Percentiles rank a stretch among this genome's conserved stretches.
These are phyloP conservation scores for Chalciporus piperatoides DNA, from an alignment of 1,284 basidiomycete species.

Conservation along the genomic window DNA sequence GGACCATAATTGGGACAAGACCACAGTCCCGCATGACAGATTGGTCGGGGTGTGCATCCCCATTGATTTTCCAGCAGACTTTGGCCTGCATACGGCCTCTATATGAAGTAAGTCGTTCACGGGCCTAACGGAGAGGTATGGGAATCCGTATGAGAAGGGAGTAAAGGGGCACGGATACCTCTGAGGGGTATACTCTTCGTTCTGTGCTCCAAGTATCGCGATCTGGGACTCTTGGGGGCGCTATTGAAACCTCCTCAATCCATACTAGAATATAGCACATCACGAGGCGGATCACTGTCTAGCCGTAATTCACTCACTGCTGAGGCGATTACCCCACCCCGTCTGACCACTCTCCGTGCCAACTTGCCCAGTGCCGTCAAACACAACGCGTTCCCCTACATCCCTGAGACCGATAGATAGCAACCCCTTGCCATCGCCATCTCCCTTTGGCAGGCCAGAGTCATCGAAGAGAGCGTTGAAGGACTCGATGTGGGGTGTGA, in stretches of 20 bases:
- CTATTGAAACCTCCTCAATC: conserved; percentile 85
- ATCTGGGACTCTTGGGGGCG: conserved; percentile 85
- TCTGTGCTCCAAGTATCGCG: conserved; percentile 76
- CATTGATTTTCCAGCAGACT: conserved; percentile 79
- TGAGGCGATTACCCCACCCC: conserved; percentile 78
- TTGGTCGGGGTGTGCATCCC: conserved; percentile 65
- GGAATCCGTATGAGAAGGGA: conserved; percentile 10
- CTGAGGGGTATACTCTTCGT: conserved; percentile 82
- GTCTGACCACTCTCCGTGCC: conserved; percentile 51
- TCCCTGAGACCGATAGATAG: conserved; percentile 80
- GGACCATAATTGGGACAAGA: conserved; percentile 93
- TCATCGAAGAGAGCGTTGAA: conserved; percentile 97
- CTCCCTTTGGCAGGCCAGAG: conserved; percentile 65
- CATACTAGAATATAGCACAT: conserved; percentile 56
- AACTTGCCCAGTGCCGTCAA: conserved; percentile 70
- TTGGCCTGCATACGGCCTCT: conserved; percentile 89
- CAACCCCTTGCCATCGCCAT: conserved; percentile 77
- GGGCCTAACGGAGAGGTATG: conserved; percentile 52
- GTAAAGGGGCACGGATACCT: conserved; percentile 49
- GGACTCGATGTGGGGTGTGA: conserved; percentile 91
- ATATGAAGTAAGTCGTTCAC: conserved; percentile 91
- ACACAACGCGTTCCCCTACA: conserved; percentile 87
- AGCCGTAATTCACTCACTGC: conserved; percentile 52
- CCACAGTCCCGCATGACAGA: conserved; percentile 87
- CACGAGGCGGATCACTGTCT: conserved; percentile 16